Conservation (phyloP, 2,329 filamentous ascomycete species). For the Fusarium metavorans region DNA sequence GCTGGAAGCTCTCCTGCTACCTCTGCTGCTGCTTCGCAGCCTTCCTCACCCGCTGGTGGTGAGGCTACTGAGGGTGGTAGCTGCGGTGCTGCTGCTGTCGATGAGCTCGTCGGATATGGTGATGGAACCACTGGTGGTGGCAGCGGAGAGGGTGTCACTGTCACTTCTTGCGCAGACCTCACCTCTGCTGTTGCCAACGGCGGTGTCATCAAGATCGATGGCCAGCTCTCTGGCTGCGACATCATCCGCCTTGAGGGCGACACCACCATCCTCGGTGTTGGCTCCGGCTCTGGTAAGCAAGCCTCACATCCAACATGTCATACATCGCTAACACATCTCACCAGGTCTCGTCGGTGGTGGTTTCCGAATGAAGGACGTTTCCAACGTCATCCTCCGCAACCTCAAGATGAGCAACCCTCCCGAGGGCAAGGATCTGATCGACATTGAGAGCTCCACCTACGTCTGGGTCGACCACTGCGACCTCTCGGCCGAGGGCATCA, state of each 20-base stretch:
- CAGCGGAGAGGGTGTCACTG: slow-evolving; percentile 57
- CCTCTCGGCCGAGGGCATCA: slow-evolving; percentile 60
- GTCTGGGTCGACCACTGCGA: slow-evolving; percentile 71
- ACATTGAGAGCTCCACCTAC: slow-evolving; percentile 56
- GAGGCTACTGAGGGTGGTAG: slow-evolving; percentile 18
- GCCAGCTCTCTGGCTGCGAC: slow-evolving; percentile 53
- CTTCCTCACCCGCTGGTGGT: not conserved
- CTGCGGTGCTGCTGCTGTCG: slow-evolving; percentile 32
- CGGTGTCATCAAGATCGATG: slow-evolving; percentile 58
- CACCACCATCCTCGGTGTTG: slow-evolving; percentile 62
- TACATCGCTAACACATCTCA: not conserved
- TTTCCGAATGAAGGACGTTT: slow-evolving; percentile 57
- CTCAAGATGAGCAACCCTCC: slow-evolving; percentile 60
- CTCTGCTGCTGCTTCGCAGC: not conserved
- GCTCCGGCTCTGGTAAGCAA: slow-evolving; percentile 50
- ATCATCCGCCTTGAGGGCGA: slow-evolving; percentile 59
- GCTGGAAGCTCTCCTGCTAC: slow-evolving; percentile 6
- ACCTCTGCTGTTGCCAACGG: slow-evolving; percentile 51
- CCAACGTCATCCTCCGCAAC: slow-evolving; percentile 66
- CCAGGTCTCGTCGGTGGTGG: slow-evolving; percentile 52
- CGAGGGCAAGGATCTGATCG: slow-evolving; percentile 60
- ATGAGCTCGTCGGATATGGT: slow-evolving; percentile 46
- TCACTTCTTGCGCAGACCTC: slow-evolving; percentile 58
- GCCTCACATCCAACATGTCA: not conserved
- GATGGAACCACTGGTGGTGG: slow-evolving; percentile 60